Conservation (phyloP, 2,329 filamentous ascomycete genomes). For the Blumeria hordei region DNA sequence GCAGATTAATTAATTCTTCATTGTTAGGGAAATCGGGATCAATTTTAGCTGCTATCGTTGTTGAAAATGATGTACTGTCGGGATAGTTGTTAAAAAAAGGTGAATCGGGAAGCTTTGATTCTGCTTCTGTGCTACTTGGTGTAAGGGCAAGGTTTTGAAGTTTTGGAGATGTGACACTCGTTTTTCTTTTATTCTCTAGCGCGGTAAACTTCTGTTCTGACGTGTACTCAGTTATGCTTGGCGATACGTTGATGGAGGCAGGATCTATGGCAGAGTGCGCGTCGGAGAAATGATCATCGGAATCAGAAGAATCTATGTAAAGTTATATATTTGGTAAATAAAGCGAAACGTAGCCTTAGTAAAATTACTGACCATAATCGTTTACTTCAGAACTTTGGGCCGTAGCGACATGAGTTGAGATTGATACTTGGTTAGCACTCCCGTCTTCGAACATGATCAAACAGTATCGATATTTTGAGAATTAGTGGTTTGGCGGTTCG, state of each 20-base stretch:
- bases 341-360: too few relatives aligned
- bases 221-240: background rate
- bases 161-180: slow-evolving; percentile 3
- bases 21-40: slow-evolving; percentile 27
- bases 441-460: background rate
- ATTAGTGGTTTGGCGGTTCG: too few relatives aligned
- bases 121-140: too few relatives aligned
- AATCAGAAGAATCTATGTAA: slow-evolving; percentile 29
- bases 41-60: slow-evolving; percentile 31
- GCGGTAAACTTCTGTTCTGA: too few relatives aligned
- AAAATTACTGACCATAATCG: background rate
- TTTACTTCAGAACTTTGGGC: background rate
- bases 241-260: slow-evolving; percentile 18
- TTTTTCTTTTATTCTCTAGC: background rate
- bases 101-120: too few relatives aligned
- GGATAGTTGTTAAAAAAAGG: too few relatives aligned
- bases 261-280: slow-evolving; percentile 28
- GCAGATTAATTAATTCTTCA: slow-evolving; percentile 25
- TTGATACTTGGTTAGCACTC: background rate
- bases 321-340: background rate
- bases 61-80: slow-evolving; percentile 19
- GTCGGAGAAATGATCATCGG: slow-evolving; percentile 46
- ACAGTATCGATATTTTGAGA: too few relatives aligned
- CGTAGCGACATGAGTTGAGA: background rate
- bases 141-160: slow-evolving; percentile 2